Evolutionary conservation across 1,139 yeast genomes (phyloP).

Genomic region (Blastobotrys buckinghamii): DNA sequence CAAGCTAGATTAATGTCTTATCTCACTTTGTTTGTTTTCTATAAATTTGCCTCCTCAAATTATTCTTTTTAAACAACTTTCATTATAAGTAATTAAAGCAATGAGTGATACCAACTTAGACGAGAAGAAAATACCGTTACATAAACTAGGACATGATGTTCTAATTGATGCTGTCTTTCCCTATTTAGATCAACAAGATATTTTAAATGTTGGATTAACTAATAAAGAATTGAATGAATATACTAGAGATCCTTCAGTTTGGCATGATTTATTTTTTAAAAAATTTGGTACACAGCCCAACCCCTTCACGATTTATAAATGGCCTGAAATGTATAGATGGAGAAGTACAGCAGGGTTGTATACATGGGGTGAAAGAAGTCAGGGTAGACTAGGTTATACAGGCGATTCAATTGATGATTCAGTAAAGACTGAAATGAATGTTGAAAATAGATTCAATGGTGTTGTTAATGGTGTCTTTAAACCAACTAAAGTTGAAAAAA

Average conservation of each 20-base stretch:
- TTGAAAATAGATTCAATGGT: slow-evolving; percentile 24
- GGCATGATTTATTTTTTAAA: slow-evolving; percentile 28
- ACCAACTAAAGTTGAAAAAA: slow-evolving; percentile 27
- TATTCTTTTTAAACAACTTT: too few species aligned
- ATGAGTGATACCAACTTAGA: too few species aligned
- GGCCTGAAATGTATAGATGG: slow-evolving; percentile 47
- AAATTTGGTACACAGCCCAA: slow-evolving; percentile 26
- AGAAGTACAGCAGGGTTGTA: slow-evolving; percentile 43
- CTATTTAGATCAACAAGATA: slow-evolving; percentile 21
- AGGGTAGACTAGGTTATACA: slow-evolving; percentile 54
- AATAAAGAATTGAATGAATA: slow-evolving; percentile 18
- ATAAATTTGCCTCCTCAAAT: too few species aligned
- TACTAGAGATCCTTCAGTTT: slow-evolving; percentile 24
- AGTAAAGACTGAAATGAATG: slow-evolving; percentile 2
- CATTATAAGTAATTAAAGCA: too few species aligned
- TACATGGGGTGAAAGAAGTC: slow-evolving; percentile 58
- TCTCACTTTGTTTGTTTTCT: too few species aligned
- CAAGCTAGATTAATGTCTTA: too few species aligned
- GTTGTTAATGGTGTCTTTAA: slow-evolving; percentile 12
- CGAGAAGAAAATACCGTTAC: slow-evolving; percentile 3
- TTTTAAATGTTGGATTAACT: slow-evolving; percentile 21
- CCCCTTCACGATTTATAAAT: slow-evolving; percentile 31
- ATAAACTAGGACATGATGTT: slow-evolving; percentile 26
- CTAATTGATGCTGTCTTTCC: slow-evolving; percentile 29
- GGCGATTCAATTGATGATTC: slow-evolving; percentile 18